Percentiles rank a stretch among this genome's conserved stretches.
These are phyloP conservation scores for Albatrellus ellisii DNA, from an alignment of 768 basidiomycete genomes.

Conservation along the genomic window DNA sequence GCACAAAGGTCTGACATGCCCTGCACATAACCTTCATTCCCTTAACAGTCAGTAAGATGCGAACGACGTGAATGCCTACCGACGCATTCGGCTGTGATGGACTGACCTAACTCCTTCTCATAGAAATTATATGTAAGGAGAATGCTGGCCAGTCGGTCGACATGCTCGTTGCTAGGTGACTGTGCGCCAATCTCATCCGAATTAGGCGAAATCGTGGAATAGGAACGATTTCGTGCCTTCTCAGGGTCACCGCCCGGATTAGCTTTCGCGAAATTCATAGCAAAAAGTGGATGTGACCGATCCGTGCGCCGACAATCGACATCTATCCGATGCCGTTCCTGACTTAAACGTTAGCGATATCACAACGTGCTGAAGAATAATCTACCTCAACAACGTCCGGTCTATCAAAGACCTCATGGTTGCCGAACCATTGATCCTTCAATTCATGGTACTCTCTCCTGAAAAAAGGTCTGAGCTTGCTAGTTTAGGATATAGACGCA, in stretches of 20 bases:
- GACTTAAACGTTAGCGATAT: slow-evolving; percentile 3
- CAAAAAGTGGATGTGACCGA: slow-evolving; percentile 83
- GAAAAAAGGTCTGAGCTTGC: slow-evolving; percentile 1
- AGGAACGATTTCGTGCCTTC: slow-evolving; percentile 39
- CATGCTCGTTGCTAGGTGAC: slow-evolving; percentile 82
- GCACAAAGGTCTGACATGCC: slow-evolving; percentile 97
- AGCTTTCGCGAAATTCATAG: slow-evolving; percentile 21
- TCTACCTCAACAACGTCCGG: slow-evolving; percentile 71
- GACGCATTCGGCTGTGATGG: not conserved
- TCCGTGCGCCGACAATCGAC: slow-evolving; percentile 97
- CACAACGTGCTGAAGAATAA: slow-evolving; percentile 4
- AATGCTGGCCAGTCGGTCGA: slow-evolving; percentile 76
- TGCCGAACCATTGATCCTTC: slow-evolving; percentile 75
- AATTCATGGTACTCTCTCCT: slow-evolving; percentile 59
- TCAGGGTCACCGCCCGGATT: slow-evolving; percentile 41
- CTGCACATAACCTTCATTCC: slow-evolving; percentile 78
- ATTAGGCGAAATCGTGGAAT: slow-evolving; percentile 66
- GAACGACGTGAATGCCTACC: not conserved
- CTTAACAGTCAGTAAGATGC: slow-evolving; percentile 12
- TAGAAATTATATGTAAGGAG: slow-evolving; percentile 87
- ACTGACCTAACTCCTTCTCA: slow-evolving; percentile 75
- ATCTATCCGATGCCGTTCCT: slow-evolving; percentile 89
- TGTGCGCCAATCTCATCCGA: slow-evolving; percentile 71
- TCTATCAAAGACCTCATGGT: slow-evolving; percentile 69
- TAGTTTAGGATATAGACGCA: not conserved